A percentile compares a stretch with the other conserved stretches of the same genome.
Conservation (phyloP, 768 basidiomycete species). For the Crepidotus variabilis region DNA sequence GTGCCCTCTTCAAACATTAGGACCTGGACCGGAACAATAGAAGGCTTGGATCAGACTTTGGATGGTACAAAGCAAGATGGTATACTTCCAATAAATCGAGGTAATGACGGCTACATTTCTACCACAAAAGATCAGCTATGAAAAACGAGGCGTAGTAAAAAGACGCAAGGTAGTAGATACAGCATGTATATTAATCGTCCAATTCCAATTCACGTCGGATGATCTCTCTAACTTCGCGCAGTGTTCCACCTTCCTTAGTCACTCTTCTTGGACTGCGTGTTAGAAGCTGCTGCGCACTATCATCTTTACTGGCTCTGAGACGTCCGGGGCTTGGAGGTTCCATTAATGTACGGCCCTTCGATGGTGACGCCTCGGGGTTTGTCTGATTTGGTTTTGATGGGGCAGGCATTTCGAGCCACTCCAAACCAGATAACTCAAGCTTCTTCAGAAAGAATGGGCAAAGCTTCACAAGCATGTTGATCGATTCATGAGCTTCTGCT, state of each 20-base stretch:
- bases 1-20: too few species aligned
- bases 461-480: slow-evolving; percentile 58
- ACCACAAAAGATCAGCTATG: slow-evolving; percentile 1
- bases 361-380: slow-evolving; percentile 30
- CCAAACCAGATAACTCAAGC: slow-evolving; percentile 55
- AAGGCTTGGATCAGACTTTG: too few species aligned
- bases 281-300: slow-evolving; percentile 58
- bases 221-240: slow-evolving; percentile 78
- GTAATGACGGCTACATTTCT: not conserved
- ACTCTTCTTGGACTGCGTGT: slow-evolving; percentile 72
- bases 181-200: slow-evolving; percentile 47
- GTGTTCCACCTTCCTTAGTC: slow-evolving; percentile 65
- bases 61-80: not conserved
- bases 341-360: slow-evolving; percentile 27
- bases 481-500: slow-evolving; percentile 74
- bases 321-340: slow-evolving; percentile 49
- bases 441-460: slow-evolving; percentile 80
- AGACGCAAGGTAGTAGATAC: slow-evolving; percentile 21
- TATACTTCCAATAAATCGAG: slow-evolving; percentile 12
- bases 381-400: slow-evolving; percentile 19
- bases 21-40: too few species aligned
- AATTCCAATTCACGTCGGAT: slow-evolving; percentile 76
- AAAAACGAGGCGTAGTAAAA: not conserved
- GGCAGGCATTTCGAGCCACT: slow-evolving; percentile 64
- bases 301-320: slow-evolving; percentile 38